Evolutionary conservation across 2,329 filamentous ascomycete genomes (phyloP), one percentile per base, ranked within the genome.

Genomic region (Periconia sp.): DNA sequence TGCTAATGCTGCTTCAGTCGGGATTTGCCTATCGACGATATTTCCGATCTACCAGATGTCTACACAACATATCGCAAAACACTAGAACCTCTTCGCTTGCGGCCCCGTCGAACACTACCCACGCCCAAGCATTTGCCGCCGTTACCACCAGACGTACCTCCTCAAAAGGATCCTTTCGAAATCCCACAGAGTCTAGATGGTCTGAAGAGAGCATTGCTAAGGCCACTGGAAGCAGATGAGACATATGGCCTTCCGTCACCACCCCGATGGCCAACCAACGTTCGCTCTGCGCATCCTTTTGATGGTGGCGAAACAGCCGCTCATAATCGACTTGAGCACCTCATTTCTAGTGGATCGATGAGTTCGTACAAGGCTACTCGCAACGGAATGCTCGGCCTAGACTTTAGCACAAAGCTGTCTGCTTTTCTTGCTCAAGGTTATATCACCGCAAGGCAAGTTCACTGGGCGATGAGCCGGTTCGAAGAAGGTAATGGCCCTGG

Each of bases 331-430:
- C 66, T 92, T 2, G 59, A 71, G 3, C 75, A 87, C 51, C 73
- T 90, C 4, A 74, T 90, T 36, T 74, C 73, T 7, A 80, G 78
- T 1, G 85, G 85, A 1, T 72, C 78, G 5, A 82, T 87, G 69
- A 79, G 75, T 0, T 69, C 71, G 1, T 92, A 92, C 66, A 86
- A 88, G 59, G 76, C 81, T 13, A 88, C 85, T 0, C 79, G 87
- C 2, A 90, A 92, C 46, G 86, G 85, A 0, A 75, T 91, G 1
- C 65, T 91, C 0, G 88, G 87, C 1, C 62, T 75, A 1, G 85
- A 89, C 52, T 90, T 85, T 59, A 88, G 84, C 57, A 90, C 87
- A 3, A 92, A 91, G 48, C 73, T 92, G 0, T 89, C 88, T 0
- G 85, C 82, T 0, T 92, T 83, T 63, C 76, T 92, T 0, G 80